Conservation (phyloP, 768 basidiomycete genomes). For the Panaeolus cyanescens region DNA sequence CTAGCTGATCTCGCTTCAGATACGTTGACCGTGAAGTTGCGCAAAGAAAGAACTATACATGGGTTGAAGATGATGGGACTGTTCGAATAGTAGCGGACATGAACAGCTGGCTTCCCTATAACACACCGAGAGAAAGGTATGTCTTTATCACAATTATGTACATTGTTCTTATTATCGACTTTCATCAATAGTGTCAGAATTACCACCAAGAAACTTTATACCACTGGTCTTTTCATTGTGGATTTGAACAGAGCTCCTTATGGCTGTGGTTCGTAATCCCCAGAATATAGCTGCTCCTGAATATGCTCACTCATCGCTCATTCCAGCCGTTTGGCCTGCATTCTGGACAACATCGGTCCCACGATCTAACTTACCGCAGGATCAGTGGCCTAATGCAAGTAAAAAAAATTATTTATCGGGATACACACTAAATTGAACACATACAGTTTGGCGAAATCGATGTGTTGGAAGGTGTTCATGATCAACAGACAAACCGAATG, state of each 20-base stretch:
- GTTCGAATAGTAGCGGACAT: constrained; percentile 85
- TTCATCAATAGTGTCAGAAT: constrained; percentile 69
- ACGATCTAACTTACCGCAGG: constrained; percentile 37
- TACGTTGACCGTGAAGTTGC: constrained; percentile 63
- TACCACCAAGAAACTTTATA: constrained; percentile 62
- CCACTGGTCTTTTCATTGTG: constrained; percentile 82
- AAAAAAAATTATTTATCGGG: neutral
- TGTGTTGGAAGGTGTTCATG: constrained; percentile 83
- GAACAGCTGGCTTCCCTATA: constrained; percentile 53
- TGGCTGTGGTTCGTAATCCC: constrained; percentile 68
- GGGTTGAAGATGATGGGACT: constrained; percentile 55
- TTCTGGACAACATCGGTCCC: constrained; percentile 53
- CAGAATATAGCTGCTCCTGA: neutral
- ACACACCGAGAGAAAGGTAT: constrained; percentile 66
- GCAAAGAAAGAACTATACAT: constrained; percentile 54
- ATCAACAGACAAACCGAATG: constrained; percentile 82
- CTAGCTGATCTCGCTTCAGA: constrained; percentile 6
- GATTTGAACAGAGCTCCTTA: constrained; percentile 86
- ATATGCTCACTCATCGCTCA: neutral
- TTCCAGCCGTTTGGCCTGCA: constrained; percentile 77
- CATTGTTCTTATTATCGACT: neutral
- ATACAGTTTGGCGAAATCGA: constrained; percentile 78
- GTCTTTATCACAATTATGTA: neutral
- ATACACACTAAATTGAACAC: constrained; percentile 2
- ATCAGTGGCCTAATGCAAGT: constrained; percentile 67